phyloP scores from a whole-genome alignment of 2,329 filamentous ascomycete genomes.

The Alternaria sp. region DNA sequence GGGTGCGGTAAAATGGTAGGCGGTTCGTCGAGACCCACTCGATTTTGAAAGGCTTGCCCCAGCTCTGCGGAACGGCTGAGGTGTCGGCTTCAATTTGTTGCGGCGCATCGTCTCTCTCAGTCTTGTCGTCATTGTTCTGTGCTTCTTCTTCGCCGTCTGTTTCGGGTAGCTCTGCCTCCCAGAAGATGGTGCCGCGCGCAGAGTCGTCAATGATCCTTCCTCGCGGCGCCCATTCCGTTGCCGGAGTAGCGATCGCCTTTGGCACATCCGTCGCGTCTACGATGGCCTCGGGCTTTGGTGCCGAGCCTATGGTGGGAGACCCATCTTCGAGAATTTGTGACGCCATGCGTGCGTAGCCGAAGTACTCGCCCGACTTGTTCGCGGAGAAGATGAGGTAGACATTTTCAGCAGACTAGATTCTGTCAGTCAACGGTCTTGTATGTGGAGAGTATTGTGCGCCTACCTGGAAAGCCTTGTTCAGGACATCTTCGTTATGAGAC shows the following conservation, averaged over 20 bases:
- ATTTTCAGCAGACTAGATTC: slow-evolving; percentile 71
- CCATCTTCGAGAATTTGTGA: slow-evolving; percentile 83
- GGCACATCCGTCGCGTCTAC: slow-evolving; percentile 69
- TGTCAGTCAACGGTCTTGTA: slow-evolving; percentile 19
- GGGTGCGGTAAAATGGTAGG: slow-evolving; percentile 86
- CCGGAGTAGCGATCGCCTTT: slow-evolving; percentile 78
- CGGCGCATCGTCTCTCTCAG: slow-evolving; percentile 39
- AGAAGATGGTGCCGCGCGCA: slow-evolving; percentile 93
- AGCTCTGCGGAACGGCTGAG: slow-evolving; percentile 63
- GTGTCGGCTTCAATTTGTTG: slow-evolving; percentile 46
- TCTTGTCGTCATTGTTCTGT: slow-evolving; percentile 57
- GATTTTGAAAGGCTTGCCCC: slow-evolving; percentile 90
- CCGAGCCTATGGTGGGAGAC: slow-evolving; percentile 52
- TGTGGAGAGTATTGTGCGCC: slow-evolving; percentile 22
- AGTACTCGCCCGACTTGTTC: slow-evolving; percentile 97
- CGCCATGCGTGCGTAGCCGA: slow-evolving; percentile 89
- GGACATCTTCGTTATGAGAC: slow-evolving; percentile 82
- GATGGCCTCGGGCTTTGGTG: slow-evolving; percentile 65
- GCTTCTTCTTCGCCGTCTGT: slow-evolving; percentile 51
- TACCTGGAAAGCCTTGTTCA: slow-evolving; percentile 86
- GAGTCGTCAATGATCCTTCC: slow-evolving; percentile 93
- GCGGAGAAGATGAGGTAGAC: slow-evolving; percentile 95
- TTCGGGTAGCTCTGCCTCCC: slow-evolving; percentile 78
- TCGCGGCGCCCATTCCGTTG: slow-evolving; percentile 77
- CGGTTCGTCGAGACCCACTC: slow-evolving; percentile 86